Evolutionary conservation across 176 grass and related monocot genomes (phyloP), one percentile per base, ranked within the genome.

Genomic region (Carex myosuroides): DNA sequence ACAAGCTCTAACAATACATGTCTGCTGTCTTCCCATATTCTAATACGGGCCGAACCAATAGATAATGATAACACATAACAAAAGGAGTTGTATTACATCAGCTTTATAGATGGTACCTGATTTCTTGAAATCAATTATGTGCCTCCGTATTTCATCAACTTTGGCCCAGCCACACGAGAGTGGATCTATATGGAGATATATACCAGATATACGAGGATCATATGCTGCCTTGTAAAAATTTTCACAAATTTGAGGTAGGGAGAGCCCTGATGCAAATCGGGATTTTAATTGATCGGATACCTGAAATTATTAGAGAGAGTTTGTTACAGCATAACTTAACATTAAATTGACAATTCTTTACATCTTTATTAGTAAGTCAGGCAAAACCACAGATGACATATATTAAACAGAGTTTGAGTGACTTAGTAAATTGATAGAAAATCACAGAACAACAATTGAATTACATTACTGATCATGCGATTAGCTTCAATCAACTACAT

Each of bases 141-240:
- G 96, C 84, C 96, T 89, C 52, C 96, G 84, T 83, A 98, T 98
- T 64, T 93, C 96, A 71, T 98, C 96, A 50, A 93, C 86, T 90
- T 93, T 98, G 6, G 89, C 93, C 96, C 96, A 98, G 24, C 96
- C 96, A 64, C 96, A 98, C 22, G 87, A 87, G 58, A 95, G 87
- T 1, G 92, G 87, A 56, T 98, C 93, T 79, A 95, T 93, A 65
- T 98, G 91, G 81, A 95, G 85, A 84, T 95, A 98, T 18, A 98
- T 81, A 80, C 96, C 96, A 3, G 91, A 90, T 91, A 98, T 90
- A 54, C 91, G 91, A 82, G 96, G 88, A 71, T 98, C 96, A 86
- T 98, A 98, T 44, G 91, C 89, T 20, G 93, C 96, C 88, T 98
- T 98, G 68, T 87, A 86, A 81, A 98, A 93, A 68, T 91, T 93